Evolutionary conservation across 2,329 filamentous ascomycete species (phyloP), one percentile per base, ranked within the genome.

Genomic region (Fusarium hainanense): DNA sequence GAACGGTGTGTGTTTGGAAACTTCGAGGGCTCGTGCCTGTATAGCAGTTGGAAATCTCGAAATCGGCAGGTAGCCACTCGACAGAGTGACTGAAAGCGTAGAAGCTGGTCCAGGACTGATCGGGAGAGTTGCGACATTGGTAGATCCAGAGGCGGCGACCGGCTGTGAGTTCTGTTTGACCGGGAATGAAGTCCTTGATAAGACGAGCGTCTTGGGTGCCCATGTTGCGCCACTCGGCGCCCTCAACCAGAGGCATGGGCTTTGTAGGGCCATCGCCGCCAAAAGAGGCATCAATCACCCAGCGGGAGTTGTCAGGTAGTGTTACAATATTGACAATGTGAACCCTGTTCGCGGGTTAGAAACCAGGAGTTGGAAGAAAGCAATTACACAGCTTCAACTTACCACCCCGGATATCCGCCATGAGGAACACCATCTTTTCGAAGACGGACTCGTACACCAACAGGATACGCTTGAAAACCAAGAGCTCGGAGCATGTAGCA

Each of bases 301-400:
- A 89, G 59, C 82, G 79, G 28, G 82, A 82, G 41, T 80, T 80
- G 8, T 81, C 78, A 3, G 81, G 75, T 34, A 92, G 80, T 3
- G 83, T 85, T 43, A 90, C 84, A 54, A 91, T 87, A 70, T 88
- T 86, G 47, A 90, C 82, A 74, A 91, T 86, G 76, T 92, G 89
- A 16, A 84, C 81, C 75, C 78, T 76, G 12, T n/a, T 41, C 16
- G 13, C 2, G 42, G 30, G 7, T 69, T 40, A 59, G 41, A 18
- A n/a, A 60, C 3, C 2, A 30, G 42, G 27, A 28, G 9, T 23
- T 76, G 66, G 71, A 54, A 9, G 77, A 47, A 16, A 54, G 14
- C 75, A 54, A 27, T 16, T 30, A 12, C 16, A 23, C 41, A 25
- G 23, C 20, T 27, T 32, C 11, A 16, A 72, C 76, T 64, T 34